Conservation (phyloP, 139 green algal species). For the Chlamydomonas incerta region DNA sequence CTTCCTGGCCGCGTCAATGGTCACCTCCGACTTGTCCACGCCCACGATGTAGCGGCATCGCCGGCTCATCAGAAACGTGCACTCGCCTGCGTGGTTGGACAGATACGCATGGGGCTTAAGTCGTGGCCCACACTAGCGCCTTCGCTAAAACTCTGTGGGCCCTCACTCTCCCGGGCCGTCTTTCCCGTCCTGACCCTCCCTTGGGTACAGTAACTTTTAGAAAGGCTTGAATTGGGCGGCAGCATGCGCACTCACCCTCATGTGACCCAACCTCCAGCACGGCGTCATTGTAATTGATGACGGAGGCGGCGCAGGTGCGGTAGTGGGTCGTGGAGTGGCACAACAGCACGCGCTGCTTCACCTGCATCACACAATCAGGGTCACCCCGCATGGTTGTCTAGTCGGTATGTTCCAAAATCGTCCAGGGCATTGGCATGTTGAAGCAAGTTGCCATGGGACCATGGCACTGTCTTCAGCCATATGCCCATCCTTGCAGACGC, state of each 20-base stretch:
- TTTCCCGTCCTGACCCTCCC: no score
- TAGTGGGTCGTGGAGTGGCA: slow-evolving; percentile 60
- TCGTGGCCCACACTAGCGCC: no score
- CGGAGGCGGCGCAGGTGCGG: slow-evolving; percentile 35
- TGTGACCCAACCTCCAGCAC: slow-evolving; percentile 64
- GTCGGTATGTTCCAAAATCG: no score
- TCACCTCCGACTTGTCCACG: slow-evolving; percentile 24
- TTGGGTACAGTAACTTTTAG: no score
- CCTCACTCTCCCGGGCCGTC: no score
- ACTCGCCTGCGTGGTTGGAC: slow-evolving; percentile 51
- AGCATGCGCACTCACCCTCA: slow-evolving; percentile 39
- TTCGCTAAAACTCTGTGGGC: no score
- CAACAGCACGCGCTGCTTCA: slow-evolving; percentile 46
- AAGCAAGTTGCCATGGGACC: no score
- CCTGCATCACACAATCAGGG: slow-evolving; percentile 33
- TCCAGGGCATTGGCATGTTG: no score
- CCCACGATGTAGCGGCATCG: slow-evolving; percentile 52
- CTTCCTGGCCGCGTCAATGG: neutral
- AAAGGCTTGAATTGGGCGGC: no score
- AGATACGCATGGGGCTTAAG: no score
- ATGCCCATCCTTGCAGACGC: neutral
- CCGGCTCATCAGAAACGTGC: slow-evolving; percentile 41
- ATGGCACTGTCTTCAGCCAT: neutral
- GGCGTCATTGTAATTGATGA: slow-evolving; percentile 43
- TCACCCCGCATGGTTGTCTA: no score